Evolutionary conservation across 1,284 basidiomycete species (phyloP).

Genomic region (Rhodotorula sp.): DNA sequence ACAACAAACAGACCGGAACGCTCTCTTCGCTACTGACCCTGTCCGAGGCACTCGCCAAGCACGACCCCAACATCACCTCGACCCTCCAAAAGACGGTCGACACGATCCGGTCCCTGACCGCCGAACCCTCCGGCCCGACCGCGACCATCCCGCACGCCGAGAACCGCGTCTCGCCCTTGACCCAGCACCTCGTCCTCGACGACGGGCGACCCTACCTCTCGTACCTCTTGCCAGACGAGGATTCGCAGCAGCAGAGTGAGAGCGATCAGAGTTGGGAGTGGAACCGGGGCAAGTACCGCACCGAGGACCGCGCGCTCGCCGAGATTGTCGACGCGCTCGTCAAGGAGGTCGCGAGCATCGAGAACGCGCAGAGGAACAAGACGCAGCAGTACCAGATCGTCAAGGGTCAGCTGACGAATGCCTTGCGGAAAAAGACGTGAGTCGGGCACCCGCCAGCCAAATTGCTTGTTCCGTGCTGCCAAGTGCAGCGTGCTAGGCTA

Average conservation of each 20-base stretch:
- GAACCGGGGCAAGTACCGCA: conserved; percentile 44
- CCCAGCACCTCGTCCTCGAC: conserved; percentile 54
- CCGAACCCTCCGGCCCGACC: conserved; percentile 12
- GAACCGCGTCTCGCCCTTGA: conserved; percentile 30
- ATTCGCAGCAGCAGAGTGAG: neutral
- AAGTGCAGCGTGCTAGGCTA: no score
- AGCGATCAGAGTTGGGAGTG: conserved; percentile 33
- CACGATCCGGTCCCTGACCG: conserved; percentile 74
- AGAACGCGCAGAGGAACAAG: conserved; percentile 62
- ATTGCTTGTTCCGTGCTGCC: neutral
- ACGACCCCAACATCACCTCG: conserved; percentile 82
- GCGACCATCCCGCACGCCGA: conserved; percentile 3
- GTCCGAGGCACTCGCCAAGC: conserved; percentile 89
- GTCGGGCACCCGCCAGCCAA: conserved; percentile 44
- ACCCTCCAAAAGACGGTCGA: conserved; percentile 92
- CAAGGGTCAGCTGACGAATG: conserved; percentile 87
- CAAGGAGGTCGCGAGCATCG: conserved; percentile 45
- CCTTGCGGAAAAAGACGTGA: conserved; percentile 92
- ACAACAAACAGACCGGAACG: conserved; percentile 74
- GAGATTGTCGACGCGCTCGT: conserved; percentile 43
- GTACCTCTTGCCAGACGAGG: conserved; percentile 33
- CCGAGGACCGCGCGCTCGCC: conserved; percentile 30
- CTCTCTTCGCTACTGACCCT: conserved; percentile 84
- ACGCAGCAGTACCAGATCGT: conserved; percentile 88
- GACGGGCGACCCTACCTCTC: conserved; percentile 43